Evolutionary conservation across 176 grass and related monocot genomes (phyloP), one percentile per base, ranked within the genome.

Genomic region (Miscanthus lutarioriparius): DNA sequence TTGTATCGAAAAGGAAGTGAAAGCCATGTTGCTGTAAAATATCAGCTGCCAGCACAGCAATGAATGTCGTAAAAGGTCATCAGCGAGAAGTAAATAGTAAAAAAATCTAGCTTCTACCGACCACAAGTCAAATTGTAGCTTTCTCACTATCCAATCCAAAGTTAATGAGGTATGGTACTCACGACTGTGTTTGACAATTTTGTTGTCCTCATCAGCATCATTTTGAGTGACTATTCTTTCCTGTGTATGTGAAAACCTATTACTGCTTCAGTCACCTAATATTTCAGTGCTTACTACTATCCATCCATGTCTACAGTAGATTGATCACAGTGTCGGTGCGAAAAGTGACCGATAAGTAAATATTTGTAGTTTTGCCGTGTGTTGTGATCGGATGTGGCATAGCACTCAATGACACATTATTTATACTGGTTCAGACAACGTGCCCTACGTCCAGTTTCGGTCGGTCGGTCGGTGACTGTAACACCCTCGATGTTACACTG

Each of bases 251-350:
- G 33, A 58, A 84, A 71, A 32, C 39, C 54, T 79, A 73, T 40
- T 59, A 78, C 78, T 56, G 76, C 85, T 69, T 88, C 88, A 64
- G 49, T 58, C 67, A 85, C 81, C 56, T 76, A 66, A 89, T 47
- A 39, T 85, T 80, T 71, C 61, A 79, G 44, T 63, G 80, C 45
- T 81, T 76, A 72, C 53, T 35, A 44, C 22, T 81, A 12, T 39
- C 32, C 72, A 33, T 41, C 33, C 54, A 43, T 61, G 7, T 63
- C 83, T 89, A 89, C 36, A 73, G 43, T 67, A 87, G 38, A 51
- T 44, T 68, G 45, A 86, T 72, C 17, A 72, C 12, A 78, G 28
- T n/a, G n/a, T n/a, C n/a, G n/a, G n/a, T n/a, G n/a, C n/a, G n/a
- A n/a, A n/a, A n/a, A n/a, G n/a, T n/a, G n/a, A n/a, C n/a, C n/a